Evolutionary conservation across 202 grass and related monocot genomes (phyloP).

Genomic region (Panicum virgatum): DNA sequence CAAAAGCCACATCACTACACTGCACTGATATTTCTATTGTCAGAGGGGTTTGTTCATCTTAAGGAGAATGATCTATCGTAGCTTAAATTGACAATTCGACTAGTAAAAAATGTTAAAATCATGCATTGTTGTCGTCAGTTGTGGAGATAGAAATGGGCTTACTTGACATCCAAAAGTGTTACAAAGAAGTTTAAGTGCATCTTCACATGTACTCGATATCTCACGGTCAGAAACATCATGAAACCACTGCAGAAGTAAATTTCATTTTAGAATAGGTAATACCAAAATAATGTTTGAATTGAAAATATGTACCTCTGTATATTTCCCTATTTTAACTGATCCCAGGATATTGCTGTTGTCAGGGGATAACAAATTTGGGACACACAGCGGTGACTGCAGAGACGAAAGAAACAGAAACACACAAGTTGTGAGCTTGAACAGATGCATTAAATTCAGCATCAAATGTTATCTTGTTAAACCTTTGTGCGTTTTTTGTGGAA

Average conservation of each 20-base stretch:
- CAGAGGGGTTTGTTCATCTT: slow-evolving; percentile 15
- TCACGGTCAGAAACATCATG: slow-evolving; percentile 81
- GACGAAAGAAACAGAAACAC: slow-evolving; percentile 5
- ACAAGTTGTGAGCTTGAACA: slow-evolving; percentile 26
- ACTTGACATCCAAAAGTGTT: slow-evolving; percentile 71
- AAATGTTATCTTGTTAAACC: neutral
- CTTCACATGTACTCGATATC: slow-evolving; percentile 88
- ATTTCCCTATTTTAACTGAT: slow-evolving; percentile 88
- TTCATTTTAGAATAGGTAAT: slow-evolving; percentile 24
- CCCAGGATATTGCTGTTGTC: slow-evolving; percentile 64
- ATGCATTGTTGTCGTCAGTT: neutral
- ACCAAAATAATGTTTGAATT: slow-evolving; percentile 27
- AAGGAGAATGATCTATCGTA: neutral
- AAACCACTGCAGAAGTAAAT: slow-evolving; percentile 77
- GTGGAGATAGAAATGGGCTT: slow-evolving; percentile 35
- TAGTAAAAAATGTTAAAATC: neutral
- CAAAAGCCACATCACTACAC: neutral
- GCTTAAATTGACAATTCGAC: neutral
- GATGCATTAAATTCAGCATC: neutral
- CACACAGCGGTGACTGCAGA: slow-evolving; percentile 71
- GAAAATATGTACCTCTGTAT: slow-evolving; percentile 65
- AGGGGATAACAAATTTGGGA: slow-evolving; percentile 74
- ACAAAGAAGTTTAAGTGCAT: slow-evolving; percentile 79
- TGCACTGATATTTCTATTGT: slow-evolving; percentile 8
- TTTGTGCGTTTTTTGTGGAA: neutral